Percentiles rank a stretch among this genome's conserved stretches.
Conservation (phyloP, 352 stramenopile species). For the Aphanomyces euteiches region DNA sequence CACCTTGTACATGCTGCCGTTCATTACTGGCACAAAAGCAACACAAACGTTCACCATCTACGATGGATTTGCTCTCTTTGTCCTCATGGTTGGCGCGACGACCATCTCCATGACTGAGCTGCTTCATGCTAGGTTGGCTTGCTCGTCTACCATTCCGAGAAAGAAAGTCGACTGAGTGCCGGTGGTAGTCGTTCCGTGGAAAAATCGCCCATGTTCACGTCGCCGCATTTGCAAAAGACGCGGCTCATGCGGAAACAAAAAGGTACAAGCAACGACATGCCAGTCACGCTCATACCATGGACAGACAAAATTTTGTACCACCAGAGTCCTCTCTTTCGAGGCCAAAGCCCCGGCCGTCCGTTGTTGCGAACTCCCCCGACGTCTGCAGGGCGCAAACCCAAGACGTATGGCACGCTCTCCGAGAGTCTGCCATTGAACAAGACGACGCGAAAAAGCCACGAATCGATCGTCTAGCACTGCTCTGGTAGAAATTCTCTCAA, state of each 20-base stretch:
- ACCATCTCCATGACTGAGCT: not conserved
- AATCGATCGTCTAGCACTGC: constrained; percentile 23
- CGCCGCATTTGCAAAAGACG: constrained; percentile 76
- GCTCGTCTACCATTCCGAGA: constrained; percentile 85
- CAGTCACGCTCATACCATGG: not conserved
- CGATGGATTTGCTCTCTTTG: constrained; percentile 30
- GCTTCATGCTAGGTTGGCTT: constrained; percentile 48
- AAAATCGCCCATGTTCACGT: constrained; percentile 84
- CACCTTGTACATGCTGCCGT: constrained; percentile 30
- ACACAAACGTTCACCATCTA: constrained; percentile 30
- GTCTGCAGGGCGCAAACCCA: not conserved
- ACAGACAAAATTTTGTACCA: constrained; percentile 54
- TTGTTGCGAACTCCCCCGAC: not conserved
- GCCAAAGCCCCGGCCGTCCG: constrained; percentile 11
- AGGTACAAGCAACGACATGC: constrained; percentile 39
- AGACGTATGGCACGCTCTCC: constrained; percentile 7
- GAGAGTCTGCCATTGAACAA: too few species aligned
- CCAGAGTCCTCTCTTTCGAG: constrained; percentile 67
- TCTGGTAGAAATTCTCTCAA: too few species aligned
- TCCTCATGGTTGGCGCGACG: constrained; percentile 9
- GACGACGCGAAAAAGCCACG: not conserved
- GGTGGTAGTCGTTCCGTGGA: constrained; percentile 51
- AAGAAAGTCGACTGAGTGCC: constrained; percentile 54
- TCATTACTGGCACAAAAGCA: constrained; percentile 16
- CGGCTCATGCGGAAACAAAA: constrained; percentile 76